A percentile compares a stretch with the other conserved stretches of the same genome.
phyloP scores from a whole-genome alignment of 495 filamentous ascomycete species.

The Aspergillus homomorphus region DNA sequence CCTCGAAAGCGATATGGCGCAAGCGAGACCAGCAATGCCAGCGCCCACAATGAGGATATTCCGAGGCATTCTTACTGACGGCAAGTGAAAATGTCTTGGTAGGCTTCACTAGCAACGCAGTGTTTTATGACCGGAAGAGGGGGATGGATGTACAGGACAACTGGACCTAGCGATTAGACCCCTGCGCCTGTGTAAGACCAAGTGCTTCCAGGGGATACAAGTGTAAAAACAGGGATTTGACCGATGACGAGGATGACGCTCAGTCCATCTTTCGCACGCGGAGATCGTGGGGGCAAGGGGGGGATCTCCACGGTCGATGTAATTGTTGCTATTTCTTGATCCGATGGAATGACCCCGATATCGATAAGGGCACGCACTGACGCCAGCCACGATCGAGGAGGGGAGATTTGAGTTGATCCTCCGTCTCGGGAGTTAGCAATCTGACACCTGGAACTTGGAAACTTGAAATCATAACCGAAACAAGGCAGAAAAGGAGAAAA shows the following conservation, averaged over 20 bases:
- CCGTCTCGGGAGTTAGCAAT: not conserved
- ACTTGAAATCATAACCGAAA: not conserved
- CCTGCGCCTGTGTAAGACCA: not conserved
- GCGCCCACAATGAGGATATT: slow-evolving; percentile 27
- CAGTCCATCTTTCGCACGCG: not conserved
- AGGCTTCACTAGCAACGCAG: not conserved
- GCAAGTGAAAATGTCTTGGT: not conserved
- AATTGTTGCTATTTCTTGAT: not conserved
- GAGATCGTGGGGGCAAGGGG: not conserved
- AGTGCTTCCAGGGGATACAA: not conserved
- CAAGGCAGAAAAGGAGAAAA: not conserved
- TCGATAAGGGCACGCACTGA: not conserved
- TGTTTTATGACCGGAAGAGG: not conserved
- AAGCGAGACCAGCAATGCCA: slow-evolving; percentile 29
- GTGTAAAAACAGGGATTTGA: not conserved
- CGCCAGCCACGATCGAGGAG: not conserved
- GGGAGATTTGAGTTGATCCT: not conserved
- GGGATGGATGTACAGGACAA: not conserved
- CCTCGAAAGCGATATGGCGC: slow-evolving; percentile 25
- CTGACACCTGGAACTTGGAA: not conserved
- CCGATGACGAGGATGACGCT: not conserved
- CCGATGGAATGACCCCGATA: not conserved
- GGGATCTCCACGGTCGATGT: not conserved
- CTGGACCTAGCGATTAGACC: not conserved
- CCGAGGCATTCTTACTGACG: slow-evolving; percentile 11